A percentile compares a stretch with the other conserved stretches of the same genome.
Evolutionary conservation across 805 yeast species (phyloP).

Genomic region (Candida alai): DNA sequence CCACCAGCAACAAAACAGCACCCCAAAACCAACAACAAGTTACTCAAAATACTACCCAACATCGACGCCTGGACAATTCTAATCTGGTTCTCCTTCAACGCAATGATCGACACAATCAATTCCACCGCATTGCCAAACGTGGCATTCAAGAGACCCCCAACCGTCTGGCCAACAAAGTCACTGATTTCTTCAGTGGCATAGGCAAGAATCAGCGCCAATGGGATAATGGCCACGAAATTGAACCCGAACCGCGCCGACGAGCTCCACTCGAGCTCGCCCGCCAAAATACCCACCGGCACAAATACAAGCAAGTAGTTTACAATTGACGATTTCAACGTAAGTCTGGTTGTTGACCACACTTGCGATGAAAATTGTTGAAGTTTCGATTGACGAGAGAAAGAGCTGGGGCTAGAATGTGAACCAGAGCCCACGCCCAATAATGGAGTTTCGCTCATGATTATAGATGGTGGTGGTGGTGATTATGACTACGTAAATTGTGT

Average conservation of each 20-base stretch:
- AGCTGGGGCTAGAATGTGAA: too few species aligned
- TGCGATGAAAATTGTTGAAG: neutral
- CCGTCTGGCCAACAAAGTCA: constrained; percentile 81
- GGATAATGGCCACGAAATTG: constrained; percentile 87
- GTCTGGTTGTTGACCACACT: constrained; percentile 13
- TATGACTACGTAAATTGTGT: neutral
- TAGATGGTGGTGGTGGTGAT: neutral
- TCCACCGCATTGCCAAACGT: constrained; percentile 98
- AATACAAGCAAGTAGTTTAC: constrained; percentile 74
- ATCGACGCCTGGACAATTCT: constrained; percentile 95
- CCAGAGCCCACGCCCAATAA: too few species aligned
- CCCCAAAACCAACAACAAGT: constrained; percentile 86
- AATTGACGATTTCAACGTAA: constrained; percentile 53
- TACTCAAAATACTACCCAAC: constrained; percentile 91
- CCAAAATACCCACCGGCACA: constrained; percentile 85
- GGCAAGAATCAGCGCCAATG: constrained; percentile 85
- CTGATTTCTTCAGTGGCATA: constrained; percentile 92
- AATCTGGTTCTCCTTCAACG: constrained; percentile 79
- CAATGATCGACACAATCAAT: constrained; percentile 89
- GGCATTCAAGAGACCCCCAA: constrained; percentile 93
- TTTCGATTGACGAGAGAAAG: too few species aligned
- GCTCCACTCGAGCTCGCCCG: constrained; percentile 57
- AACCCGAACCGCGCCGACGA: constrained; percentile 58
- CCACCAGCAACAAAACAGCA: constrained; percentile 95
- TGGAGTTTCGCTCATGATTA: constrained; percentile 9